Evolutionary conservation across 169 alveolate species (phyloP), one percentile per base, ranked within the genome.

Genomic region (Cryptosporidium xiaoi): DNA sequence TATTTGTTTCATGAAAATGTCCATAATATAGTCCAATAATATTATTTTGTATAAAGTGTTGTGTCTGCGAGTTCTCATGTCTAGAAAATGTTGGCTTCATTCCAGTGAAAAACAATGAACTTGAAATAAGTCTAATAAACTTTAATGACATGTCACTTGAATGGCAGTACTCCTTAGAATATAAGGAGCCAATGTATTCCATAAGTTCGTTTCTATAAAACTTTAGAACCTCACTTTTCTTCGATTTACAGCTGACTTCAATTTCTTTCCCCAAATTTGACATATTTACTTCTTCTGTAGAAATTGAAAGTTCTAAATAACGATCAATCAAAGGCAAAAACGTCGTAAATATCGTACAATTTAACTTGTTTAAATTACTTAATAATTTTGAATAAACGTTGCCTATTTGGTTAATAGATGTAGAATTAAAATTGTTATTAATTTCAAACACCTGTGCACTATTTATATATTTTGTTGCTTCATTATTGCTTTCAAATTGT

Each of bases 291-390:
- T 60, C 36, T 27, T 44, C 65, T 10, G 77, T 44, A 8, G 71
- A 60, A 58, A 77, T 56, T 29, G 87, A 77, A 77, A 77, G 77
- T 40, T 77, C 87, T 20, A 77, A 56, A 60, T 77, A 77, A 5
- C 87, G 29, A 44, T 77, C 87, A 44, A 77, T 36, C 44, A 77
- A 60, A 24, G 87, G 87, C 3, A 77, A 40, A 18, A 77, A 77
- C 20, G 64, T 77, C 10, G 71, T 24, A 46, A 77, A 77, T 20
- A 77, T 31, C 40, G 87, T 77, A 27, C 15, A 18, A n/a, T 62
- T 33, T 4, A 77, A 50, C 7, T 29, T 56, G 16, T 29, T 44
- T 13, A 69, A 16, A 20, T 50, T 66, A 18, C 55, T 53, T 31
- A n/a, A 24, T 8, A 77, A 34, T 60, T 20, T 24, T 20, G 51